These are phyloP conservation scores for Suillus subluteus DNA, from an alignment of 768 basidiomycete species.

Conservation along the genomic window DNA sequence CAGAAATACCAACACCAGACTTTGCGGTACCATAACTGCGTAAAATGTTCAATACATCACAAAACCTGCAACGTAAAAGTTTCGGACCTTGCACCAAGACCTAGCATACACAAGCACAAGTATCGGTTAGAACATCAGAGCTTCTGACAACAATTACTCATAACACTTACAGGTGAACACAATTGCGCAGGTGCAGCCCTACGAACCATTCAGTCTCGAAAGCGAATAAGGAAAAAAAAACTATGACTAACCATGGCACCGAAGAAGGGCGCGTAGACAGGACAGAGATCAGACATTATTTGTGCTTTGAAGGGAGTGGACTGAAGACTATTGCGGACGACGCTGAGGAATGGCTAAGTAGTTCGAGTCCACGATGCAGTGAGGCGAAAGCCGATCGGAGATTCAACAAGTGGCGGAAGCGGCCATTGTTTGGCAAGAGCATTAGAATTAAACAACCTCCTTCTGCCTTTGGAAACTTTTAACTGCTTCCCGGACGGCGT, in stretches of 20 bases:
- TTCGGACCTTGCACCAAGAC: constrained; percentile 83
- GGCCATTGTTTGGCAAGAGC: constrained; percentile 30
- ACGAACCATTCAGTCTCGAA: constrained; percentile 18
- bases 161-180: constrained; percentile 89
- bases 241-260: constrained; percentile 81
- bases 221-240: constrained; percentile 1
- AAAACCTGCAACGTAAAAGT: background rate
- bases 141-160: background rate
- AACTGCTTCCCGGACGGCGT: background rate
- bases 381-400: constrained; percentile 31
- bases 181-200: constrained; percentile 97
- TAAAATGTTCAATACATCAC: background rate
- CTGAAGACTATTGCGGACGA: constrained; percentile 1
- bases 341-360: background rate
- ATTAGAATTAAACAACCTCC: constrained; percentile 35
- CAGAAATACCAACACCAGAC: constrained; percentile 96
- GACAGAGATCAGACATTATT: constrained; percentile 79
- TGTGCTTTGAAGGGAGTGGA: constrained; percentile 10
- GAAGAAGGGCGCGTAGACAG: constrained; percentile 98
- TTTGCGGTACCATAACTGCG: constrained; percentile 98
- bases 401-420: constrained; percentile 18
- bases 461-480: constrained; percentile 14
- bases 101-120: constrained; percentile 38
- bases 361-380: constrained; percentile 16
- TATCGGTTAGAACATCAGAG: constrained; percentile 5